Conservation (phyloP, 2,329 filamentous ascomycete genomes). For the Cordyceps cicadae region DNA sequence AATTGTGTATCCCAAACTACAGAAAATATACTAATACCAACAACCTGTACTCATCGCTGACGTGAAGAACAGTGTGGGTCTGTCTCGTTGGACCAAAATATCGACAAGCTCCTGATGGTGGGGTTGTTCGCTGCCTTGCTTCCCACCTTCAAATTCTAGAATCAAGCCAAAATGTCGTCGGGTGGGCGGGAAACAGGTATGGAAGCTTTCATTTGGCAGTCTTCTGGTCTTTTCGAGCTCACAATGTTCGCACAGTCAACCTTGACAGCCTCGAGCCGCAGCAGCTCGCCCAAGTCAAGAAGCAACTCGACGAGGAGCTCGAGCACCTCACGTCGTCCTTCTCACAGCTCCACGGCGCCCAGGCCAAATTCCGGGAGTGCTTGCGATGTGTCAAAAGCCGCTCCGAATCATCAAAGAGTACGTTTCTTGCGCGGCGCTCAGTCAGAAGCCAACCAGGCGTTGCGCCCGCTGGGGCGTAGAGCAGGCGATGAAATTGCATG, state of each 20-base stretch:
- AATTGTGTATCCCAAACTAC: background rate
- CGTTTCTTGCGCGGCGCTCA: background rate
- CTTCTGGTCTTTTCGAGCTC: background rate
- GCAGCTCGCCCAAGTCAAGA: conserved; percentile 86
- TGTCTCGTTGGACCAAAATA: background rate
- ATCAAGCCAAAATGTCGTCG: conserved; percentile 6
- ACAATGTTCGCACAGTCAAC: conserved; percentile 35
- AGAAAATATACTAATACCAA: background rate
- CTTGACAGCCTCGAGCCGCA: conserved; percentile 71
- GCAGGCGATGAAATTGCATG: too few relatives aligned
- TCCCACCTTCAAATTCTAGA: background rate
- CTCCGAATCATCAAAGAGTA: conserved; percentile 15
- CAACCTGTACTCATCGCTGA: background rate
- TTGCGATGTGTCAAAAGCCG: conserved; percentile 60
- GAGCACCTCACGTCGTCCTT: conserved; percentile 90
- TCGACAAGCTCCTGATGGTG: conserved; percentile 5
- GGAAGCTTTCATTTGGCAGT: background rate
- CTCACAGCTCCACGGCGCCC: conserved; percentile 79
- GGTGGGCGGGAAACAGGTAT: conserved; percentile 10
- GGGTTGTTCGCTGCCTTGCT: background rate
- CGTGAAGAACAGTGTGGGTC: background rate
- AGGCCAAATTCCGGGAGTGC: conserved; percentile 88
- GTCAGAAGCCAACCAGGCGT: background rate
- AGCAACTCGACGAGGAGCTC: conserved; percentile 91
- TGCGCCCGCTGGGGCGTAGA: too few relatives aligned